Conservation (phyloP, 257 asterid species). For the Solanum etuberosum region DNA sequence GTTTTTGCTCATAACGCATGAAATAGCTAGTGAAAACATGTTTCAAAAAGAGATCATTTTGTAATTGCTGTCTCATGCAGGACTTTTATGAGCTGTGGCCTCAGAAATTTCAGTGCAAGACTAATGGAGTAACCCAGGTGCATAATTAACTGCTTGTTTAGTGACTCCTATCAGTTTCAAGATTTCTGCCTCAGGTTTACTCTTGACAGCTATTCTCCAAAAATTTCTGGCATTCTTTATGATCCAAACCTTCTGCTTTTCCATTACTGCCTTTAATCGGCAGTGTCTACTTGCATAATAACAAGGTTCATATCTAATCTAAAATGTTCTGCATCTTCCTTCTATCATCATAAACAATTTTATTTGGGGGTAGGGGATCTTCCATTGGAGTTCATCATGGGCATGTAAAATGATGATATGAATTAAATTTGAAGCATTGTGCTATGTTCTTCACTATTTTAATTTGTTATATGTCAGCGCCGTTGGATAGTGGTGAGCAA, state of each 20-base stretch:
- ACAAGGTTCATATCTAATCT: neutral
- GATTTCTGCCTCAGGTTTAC: neutral
- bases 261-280: neutral
- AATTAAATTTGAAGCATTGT: neutral
- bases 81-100: conserved; percentile 43
- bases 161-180: neutral
- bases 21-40: neutral
- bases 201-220: neutral
- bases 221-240: neutral
- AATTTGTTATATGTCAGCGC: conserved; percentile 18
- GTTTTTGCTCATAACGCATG: neutral
- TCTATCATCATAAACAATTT: neutral
- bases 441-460: neutral
- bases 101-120: conserved; percentile 35
- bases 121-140: conserved; percentile 49
- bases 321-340: neutral
- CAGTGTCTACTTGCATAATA: neutral
- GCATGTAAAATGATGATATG: neutral
- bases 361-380: neutral
- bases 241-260: neutral
- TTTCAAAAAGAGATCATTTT: neutral
- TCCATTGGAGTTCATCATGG: neutral
- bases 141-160: neutral
- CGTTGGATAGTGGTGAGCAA: conserved; percentile 55
- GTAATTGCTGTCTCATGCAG: conserved; percentile 9